Percentiles rank a stretch among this genome's conserved stretches.
phyloP scores from a whole-genome alignment of 164 flowering plant species.

The Dillenia suffruticosa region DNA sequence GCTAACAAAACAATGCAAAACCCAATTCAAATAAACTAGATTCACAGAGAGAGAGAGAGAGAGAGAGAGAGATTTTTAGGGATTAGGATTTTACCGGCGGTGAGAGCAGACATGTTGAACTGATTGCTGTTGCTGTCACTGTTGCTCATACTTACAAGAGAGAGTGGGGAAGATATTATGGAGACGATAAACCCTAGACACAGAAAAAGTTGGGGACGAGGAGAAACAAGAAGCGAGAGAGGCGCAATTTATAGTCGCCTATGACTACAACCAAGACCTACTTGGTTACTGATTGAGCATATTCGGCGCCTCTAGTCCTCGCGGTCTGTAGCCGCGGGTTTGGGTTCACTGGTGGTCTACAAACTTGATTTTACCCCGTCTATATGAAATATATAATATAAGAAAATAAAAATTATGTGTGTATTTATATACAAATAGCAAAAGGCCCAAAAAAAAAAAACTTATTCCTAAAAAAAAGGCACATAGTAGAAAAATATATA shows the following conservation, averaged over 20 bases:
- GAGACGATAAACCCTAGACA: neutral
- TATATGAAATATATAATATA: too few species aligned
- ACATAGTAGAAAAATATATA: too few species aligned
- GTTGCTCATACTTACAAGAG: conserved; percentile 30
- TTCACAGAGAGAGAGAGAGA: neutral
- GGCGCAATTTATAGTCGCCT: neutral
- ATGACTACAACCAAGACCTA: too few species aligned
- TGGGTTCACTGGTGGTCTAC: too few species aligned
- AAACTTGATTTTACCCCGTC: too few species aligned
- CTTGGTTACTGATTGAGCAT: too few species aligned
- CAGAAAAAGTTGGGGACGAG: neutral
- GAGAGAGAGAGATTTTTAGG: neutral
- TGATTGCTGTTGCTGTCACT: conserved; percentile 26
- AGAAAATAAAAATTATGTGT: too few species aligned
- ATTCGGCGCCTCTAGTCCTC: too few species aligned
- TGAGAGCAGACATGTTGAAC: conserved; percentile 51
- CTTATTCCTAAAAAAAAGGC: too few species aligned
- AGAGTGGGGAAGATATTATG: neutral
- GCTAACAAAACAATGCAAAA: conserved; percentile 26
- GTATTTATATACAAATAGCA: too few species aligned
- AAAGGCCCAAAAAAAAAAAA: too few species aligned
- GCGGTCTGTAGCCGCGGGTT: too few species aligned
- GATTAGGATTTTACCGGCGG: conserved; percentile 11
- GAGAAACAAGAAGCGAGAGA: conserved; percentile 3
- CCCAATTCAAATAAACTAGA: neutral